phyloP scores from a whole-genome alignment of 2,329 filamentous ascomycete species.

The Verticillium klebahnii region DNA sequence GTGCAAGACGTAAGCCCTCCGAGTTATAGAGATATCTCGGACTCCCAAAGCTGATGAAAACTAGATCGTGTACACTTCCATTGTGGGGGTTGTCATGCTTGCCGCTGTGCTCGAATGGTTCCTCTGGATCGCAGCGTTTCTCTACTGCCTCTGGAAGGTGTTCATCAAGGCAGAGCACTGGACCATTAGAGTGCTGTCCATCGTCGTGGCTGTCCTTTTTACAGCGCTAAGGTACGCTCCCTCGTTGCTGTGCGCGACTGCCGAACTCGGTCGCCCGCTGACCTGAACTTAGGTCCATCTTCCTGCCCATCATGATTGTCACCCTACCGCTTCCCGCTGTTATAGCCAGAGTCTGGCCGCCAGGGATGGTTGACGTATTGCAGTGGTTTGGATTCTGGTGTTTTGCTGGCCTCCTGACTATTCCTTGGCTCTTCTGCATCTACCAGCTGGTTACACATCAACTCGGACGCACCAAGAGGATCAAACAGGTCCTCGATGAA shows the following conservation, averaged over 20 bases:
- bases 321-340: conserved; percentile 77
- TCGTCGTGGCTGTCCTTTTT: conserved; percentile 71
- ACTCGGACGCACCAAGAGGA: conserved; percentile 73
- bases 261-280: conserved; percentile 2
- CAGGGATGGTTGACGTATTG: conserved; percentile 61
- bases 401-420: conserved; percentile 76
- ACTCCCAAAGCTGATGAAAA: conserved; percentile 9
- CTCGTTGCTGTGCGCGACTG: background rate
- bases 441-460: conserved; percentile 87
- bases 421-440: conserved; percentile 91
- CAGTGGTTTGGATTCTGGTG: conserved; percentile 97
- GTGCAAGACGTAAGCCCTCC: conserved; percentile 32
- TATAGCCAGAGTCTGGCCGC: conserved; percentile 69
- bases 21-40: background rate
- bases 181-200: conserved; percentile 73
- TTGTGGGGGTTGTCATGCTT: conserved; percentile 77
- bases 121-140: conserved; percentile 87
- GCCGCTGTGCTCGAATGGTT: conserved; percentile 90
- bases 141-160: conserved; percentile 87
- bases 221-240: background rate
- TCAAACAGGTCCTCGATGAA: conserved; percentile 82
- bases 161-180: conserved; percentile 86
- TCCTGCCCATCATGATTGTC: conserved; percentile 90
- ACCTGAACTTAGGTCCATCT: conserved; percentile 58
- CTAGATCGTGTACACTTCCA: conserved; percentile 79